Evolutionary conservation across 176 grass and related monocot species (phyloP).

Genomic region (Paspalum notatum): DNA sequence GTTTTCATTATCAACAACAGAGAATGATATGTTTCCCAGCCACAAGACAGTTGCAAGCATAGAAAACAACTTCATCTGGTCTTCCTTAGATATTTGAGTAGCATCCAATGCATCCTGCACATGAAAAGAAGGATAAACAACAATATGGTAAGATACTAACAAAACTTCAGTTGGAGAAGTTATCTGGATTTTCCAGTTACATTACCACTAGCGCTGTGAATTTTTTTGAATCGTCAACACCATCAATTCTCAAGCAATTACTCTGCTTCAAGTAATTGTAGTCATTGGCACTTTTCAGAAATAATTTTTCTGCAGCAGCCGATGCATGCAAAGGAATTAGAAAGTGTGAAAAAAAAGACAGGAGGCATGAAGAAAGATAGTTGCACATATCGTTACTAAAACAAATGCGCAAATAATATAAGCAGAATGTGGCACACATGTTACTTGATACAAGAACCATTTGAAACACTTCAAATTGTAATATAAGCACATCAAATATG

Average conservation of each 20-base stretch:
- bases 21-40: conserved; percentile 93
- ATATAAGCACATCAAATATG: conserved; percentile 28
- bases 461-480: conserved; percentile 20
- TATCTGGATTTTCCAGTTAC: conserved; percentile 29
- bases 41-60: conserved; percentile 86
- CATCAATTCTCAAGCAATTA: conserved; percentile 79
- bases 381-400: neutral
- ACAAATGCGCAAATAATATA: neutral
- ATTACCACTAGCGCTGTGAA: conserved; percentile 78
- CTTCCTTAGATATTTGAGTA: conserved; percentile 80
- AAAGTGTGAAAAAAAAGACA: neutral
- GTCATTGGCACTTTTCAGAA: conserved; percentile 67
- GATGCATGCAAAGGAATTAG: conserved; percentile 20
- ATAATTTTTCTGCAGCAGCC: conserved; percentile 74
- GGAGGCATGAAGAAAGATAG: neutral
- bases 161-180: neutral
- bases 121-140: conserved; percentile 31
- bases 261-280: conserved; percentile 96
- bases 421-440: neutral
- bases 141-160: conserved; percentile 21
- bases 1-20: conserved; percentile 91
- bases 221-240: conserved; percentile 83
- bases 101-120: conserved; percentile 75
- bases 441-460: conserved; percentile 8
- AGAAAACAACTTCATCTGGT: conserved; percentile 88